phyloP scores from a whole-genome alignment of 148 eudicot species.

The Heliamphora exappendiculata region DNA sequence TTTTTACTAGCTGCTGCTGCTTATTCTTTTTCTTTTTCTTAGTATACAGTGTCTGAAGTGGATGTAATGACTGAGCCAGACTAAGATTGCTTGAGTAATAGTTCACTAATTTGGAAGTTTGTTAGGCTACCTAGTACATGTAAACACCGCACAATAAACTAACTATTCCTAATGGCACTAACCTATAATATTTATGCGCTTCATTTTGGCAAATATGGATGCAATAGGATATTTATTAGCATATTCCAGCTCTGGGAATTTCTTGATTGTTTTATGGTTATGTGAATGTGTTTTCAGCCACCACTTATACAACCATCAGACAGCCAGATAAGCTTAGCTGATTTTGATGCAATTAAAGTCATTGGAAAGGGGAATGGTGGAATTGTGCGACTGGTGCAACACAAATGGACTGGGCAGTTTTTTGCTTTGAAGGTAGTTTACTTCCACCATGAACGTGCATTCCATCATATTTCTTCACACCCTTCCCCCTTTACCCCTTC shows the following conservation, averaged over 20 bases:
- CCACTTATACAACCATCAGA: conserved; percentile 86
- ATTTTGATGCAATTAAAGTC: conserved; percentile 85
- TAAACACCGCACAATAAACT: background rate
- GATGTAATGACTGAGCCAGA: background rate
- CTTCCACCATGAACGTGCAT: background rate
- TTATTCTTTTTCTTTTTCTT: background rate
- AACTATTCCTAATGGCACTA: background rate
- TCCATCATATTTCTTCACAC: background rate
- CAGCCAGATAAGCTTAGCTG: conserved; percentile 84
- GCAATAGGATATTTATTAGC: background rate
- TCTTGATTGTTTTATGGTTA: background rate
- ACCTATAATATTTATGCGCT: background rate
- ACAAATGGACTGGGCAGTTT: conserved; percentile 97
- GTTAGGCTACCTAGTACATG: background rate
- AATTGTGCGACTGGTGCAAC: conserved; percentile 88
- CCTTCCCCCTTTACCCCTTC: background rate
- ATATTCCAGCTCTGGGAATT: background rate
- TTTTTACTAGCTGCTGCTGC: background rate
- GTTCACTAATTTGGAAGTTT: background rate
- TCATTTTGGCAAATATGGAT: background rate
- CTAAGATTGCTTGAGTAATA: background rate
- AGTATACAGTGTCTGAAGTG: background rate
- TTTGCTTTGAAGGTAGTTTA: conserved; percentile 85
- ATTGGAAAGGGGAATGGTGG: conserved; percentile 93
- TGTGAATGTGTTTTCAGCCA: conserved; percentile 42